Base-by-base conservation (phyloP, 495 filamentous ascomycete genomes). In the Articulospora tetracladia region DNA sequence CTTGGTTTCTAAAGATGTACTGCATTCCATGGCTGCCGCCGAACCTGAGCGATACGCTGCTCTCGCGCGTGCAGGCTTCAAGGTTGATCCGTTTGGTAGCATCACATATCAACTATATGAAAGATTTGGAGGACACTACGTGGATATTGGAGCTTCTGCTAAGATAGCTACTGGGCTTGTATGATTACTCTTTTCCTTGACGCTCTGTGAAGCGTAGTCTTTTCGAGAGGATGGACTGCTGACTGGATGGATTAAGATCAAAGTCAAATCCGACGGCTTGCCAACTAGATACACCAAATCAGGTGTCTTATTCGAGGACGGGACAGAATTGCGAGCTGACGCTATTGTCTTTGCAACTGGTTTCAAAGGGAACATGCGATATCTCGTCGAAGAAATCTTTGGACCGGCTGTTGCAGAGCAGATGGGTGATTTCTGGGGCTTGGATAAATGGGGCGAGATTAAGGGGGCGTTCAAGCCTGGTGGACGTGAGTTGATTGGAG, bases 31-130 rank as follows among this genome's bases (percentile, higher is more conserved):
- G 54, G 51, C 66, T 53, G 19, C 32, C n/a, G 2, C 51, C 20
- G 58, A 68, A 49, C 67, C 63, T 2, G 62, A 68, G 28, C 50
- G 64, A 11, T 74, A 53, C 52, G 53, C 56, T 17, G 57, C 46
- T 2, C 58, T 64, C 22, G 58, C 47, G 25, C 36, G 23, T 13
- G 57, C 28, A 7, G 62, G 62, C 0, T 64, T 64, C 34, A 57
- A 57, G 23, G 3, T 54, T 1, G 62, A 64, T 13, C 27, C 44
- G 13, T 60, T 50, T 20, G 58, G 57, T n/a, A 48, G 34, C 22
- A 17, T 57, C 13, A 46, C 24, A 19, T 3, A 57, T 25, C 15
- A 26, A 26, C 17, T 64, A 1, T 49, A 30, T 32, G 28, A 47
- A 2, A 44, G 53, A 0, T 15, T 44, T 20, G 62, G 57, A 15